phyloP scores from a whole-genome alignment of 352 stramenopile species.

The Aphanomyces stellatus region DNA sequence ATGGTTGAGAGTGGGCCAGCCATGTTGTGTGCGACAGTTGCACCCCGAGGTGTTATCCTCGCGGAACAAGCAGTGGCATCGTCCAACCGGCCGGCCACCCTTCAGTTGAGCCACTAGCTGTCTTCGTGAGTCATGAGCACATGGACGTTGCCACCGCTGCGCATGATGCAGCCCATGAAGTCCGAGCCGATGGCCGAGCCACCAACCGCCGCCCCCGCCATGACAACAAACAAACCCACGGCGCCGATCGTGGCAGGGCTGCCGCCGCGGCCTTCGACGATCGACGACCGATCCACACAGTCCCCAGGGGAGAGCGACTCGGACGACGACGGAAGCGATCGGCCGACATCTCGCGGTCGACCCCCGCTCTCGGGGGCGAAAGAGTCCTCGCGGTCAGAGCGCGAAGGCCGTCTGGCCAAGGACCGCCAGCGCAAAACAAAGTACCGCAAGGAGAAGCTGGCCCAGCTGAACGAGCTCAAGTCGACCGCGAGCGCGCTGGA shows the following conservation, averaged over 20 bases:
- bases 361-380: not conserved
- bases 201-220: not conserved
- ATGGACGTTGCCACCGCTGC: not conserved
- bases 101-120: no score
- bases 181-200: not conserved
- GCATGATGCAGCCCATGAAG: not conserved
- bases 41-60: no score
- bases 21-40: no score
- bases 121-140: not conserved
- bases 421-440: conserved; percentile 14
- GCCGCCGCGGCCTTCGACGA: not conserved
- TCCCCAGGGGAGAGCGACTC: not conserved
- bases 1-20: no score
- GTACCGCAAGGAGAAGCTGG: conserved; percentile 13
- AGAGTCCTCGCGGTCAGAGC: not conserved
- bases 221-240: no score
- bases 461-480: conserved; percentile 9
- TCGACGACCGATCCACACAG: not conserved
- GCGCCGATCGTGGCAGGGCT: not conserved
- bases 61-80: no score
- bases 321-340: not conserved
- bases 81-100: no score
- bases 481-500: not conserved
- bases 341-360: not conserved
- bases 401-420: not conserved